A percentile compares a stretch with the other conserved stretches of the same genome.
These are phyloP conservation scores for Thamnidium elegans DNA, from an alignment of 192 early-diverging fungal genomes.

Conservation along the genomic window DNA sequence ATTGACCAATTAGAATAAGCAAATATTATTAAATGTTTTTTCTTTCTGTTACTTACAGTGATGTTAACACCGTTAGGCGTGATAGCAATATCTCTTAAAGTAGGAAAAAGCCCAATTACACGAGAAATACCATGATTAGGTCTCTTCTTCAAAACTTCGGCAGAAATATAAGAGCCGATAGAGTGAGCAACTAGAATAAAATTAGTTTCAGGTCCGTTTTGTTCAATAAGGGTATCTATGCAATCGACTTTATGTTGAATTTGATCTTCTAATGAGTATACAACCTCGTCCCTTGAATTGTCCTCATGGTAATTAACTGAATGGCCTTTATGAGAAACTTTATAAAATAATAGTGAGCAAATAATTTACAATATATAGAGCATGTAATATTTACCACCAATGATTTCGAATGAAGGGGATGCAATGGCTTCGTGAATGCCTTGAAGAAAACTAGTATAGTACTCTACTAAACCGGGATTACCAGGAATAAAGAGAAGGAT, in stretches of 20 bases:
- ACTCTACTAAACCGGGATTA: conserved; percentile 80
- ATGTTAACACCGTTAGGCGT: conserved; percentile 72
- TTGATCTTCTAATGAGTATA: conserved; percentile 59
- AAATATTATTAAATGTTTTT: neutral
- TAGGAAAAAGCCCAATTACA: conserved; percentile 75
- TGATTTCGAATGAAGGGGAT: conserved; percentile 52
- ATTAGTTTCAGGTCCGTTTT: conserved; percentile 42
- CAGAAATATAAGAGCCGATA: conserved; percentile 61
- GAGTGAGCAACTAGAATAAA: conserved; percentile 66
- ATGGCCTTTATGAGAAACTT: conserved; percentile 63
- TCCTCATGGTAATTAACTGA: conserved; percentile 41
- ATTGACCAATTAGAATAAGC: neutral
- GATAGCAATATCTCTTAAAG: conserved; percentile 70
- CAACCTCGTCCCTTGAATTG: neutral
- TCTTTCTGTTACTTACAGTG: conserved; percentile 33
- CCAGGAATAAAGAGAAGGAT: conserved; percentile 62
- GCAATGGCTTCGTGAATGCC: conserved; percentile 47
- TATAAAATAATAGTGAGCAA: neutral
- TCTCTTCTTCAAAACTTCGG: conserved; percentile 55
- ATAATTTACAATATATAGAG: neutral
- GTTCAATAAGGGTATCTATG: conserved; percentile 50
- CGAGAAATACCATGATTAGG: conserved; percentile 62
- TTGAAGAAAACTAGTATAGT: conserved; percentile 74
- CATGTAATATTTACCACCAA: conserved; percentile 45
- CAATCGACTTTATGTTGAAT: conserved; percentile 65